Conservation (phyloP, 805 yeast genomes). For the Spathaspora girioi region DNA sequence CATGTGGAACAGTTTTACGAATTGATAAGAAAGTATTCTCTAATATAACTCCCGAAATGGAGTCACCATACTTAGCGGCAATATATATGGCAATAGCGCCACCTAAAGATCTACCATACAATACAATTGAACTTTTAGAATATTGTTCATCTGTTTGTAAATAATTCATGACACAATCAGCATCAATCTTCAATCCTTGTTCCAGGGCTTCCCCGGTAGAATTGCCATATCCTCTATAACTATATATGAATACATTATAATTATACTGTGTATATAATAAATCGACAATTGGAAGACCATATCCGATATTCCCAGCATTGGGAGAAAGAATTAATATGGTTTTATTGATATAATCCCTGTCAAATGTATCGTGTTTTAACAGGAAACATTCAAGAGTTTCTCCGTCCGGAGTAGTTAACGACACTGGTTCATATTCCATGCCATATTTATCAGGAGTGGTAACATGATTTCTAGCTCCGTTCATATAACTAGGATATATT, state of each 20-base stretch:
- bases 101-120: slow-evolving; percentile 89
- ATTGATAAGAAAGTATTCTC: slow-evolving; percentile 86
- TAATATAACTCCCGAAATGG: slow-evolving; percentile 62
- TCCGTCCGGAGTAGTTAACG: slow-evolving; percentile 66
- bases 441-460: slow-evolving; percentile 74
- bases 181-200: slow-evolving; percentile 76
- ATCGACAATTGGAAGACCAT: slow-evolving; percentile 76
- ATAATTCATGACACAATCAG: slow-evolving; percentile 64
- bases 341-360: slow-evolving; percentile 45
- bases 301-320: slow-evolving; percentile 95
- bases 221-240: slow-evolving; percentile 88
- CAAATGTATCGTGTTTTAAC: slow-evolving; percentile 45
- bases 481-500: slow-evolving; percentile 81
- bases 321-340: slow-evolving; percentile 82
- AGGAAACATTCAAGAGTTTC: slow-evolving; percentile 63
- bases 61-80: slow-evolving; percentile 52
- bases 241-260: slow-evolving; percentile 77
- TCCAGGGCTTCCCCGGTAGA: slow-evolving; percentile 78
- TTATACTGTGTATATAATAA: slow-evolving; percentile 59
- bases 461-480: slow-evolving; percentile 67
- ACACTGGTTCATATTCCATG: slow-evolving; percentile 58
- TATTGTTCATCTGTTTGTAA: slow-evolving; percentile 52
- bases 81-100: slow-evolving; percentile 91
- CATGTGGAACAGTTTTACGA: slow-evolving; percentile 64
- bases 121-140: slow-evolving; percentile 49